Percentiles rank a stretch among this genome's conserved stretches.
phyloP scores from a whole-genome alignment of 2,329 filamentous ascomycete genomes.

The Ophiostoma sp. region DNA sequence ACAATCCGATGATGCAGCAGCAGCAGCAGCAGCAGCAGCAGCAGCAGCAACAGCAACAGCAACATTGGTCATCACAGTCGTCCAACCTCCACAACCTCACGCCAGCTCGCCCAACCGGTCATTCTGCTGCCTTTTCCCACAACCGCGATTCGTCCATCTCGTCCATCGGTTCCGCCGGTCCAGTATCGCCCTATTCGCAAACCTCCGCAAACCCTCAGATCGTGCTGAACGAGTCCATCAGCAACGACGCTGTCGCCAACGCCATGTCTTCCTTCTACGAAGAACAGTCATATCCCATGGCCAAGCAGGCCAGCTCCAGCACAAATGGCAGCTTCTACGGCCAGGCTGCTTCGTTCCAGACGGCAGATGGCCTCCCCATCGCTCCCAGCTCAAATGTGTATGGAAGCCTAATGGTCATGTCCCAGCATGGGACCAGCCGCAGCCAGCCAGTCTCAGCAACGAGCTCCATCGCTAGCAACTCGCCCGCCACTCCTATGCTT shows the following conservation, averaged over 20 bases:
- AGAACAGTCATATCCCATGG: slow-evolving; percentile 29
- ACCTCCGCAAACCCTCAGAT: slow-evolving; percentile 56
- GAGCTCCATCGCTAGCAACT: slow-evolving; percentile 54
- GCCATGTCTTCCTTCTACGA: slow-evolving; percentile 38
- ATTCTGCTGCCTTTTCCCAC: slow-evolving; percentile 37
- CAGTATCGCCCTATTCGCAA: slow-evolving; percentile 53
- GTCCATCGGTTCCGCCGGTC: slow-evolving; percentile 56
- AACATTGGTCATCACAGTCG: slow-evolving; percentile 37
- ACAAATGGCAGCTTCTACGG: slow-evolving; percentile 36
- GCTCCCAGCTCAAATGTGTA: slow-evolving; percentile 34
- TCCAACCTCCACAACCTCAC: slow-evolving; percentile 33
- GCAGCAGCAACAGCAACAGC: slow-evolving; percentile 37
- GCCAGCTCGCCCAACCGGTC: slow-evolving; percentile 25
- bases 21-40: slow-evolving; percentile 38
- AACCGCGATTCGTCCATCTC: slow-evolving; percentile 58
- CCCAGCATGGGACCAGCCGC: slow-evolving; percentile 35
- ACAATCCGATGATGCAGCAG: slow-evolving; percentile 32
- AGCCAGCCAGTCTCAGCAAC: slow-evolving; percentile 54
- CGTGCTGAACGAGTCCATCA: slow-evolving; percentile 46
- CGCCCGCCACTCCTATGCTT: slow-evolving; percentile 53
- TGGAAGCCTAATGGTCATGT: slow-evolving; percentile 39
- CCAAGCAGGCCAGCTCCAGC: slow-evolving; percentile 39
- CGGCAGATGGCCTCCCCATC: slow-evolving; percentile 15
- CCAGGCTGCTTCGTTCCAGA: slow-evolving; percentile 32
- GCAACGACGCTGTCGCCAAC: slow-evolving; percentile 45